Evolutionary conservation across 495 filamentous ascomycete genomes (phyloP), one percentile per base, ranked within the genome.

Genomic region (Lindgomyces ingoldianus): DNA sequence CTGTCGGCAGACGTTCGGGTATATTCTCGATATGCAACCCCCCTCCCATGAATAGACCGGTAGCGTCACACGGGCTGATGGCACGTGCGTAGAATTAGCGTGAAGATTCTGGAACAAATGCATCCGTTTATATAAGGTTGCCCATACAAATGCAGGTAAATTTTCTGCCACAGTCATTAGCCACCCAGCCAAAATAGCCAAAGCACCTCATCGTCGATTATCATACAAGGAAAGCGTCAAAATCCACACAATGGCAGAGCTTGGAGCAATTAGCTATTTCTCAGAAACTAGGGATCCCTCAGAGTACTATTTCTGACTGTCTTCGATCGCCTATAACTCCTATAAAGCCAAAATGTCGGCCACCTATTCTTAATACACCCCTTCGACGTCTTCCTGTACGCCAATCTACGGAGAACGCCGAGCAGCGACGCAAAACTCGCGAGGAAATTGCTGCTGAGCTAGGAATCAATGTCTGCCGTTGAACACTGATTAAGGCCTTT

Each of bases 371-470:
- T 22, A 22, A 18, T 4, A 50, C 47, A 3, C 47, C 47, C 6
- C 19, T 50, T 50, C 47, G 47, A 50, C 18, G 14, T 24, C 47
- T 24, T n/a, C 19, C 24, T 50, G n/a, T 50, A 3, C 47, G 24
- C 19, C 47, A 50, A 22, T 18, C 47, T 8, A 50, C 47, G 21
- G 4, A 50, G 47, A 50, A 50, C 47, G 47, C 47, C 26, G 47
- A 50, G 47, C 47, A 50, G 16, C 6, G 47, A 2, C 19, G 47
- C 18, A 50, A 50, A 50, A 50, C 47, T 50, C 4, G 19, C 2
- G 47, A 50, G 47, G 18, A 50, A 24, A 50, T 50, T 24, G 47
- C 47, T 22, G 18, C 21, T 18, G 47, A 50, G 47, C 47, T 50
- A 50, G 47, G 47, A 4, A 50, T 50, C 3, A 16, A 9, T 3